Evolutionary conservation across 108 stramenopile genomes (phyloP), one percentile per base, ranked within the genome.

Genomic region (Aurantiochytrium sp.): DNA sequence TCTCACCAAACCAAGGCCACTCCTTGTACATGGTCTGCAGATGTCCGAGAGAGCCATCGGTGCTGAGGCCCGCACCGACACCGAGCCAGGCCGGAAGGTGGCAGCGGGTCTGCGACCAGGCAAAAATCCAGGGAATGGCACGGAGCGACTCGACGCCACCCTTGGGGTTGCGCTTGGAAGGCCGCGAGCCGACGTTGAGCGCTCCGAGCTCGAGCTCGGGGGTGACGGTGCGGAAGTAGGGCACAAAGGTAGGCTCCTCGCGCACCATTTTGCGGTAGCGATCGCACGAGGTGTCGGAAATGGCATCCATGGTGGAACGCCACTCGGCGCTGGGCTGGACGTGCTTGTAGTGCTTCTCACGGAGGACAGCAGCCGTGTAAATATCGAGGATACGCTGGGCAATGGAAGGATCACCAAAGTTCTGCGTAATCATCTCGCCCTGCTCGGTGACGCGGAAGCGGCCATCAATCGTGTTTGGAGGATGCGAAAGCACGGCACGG

Each of bases 391-490:
- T 97, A 44, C 95, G 92, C 87, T 98, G 97, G 19, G 97, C 96
- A 76, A 97, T 95, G 64, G 93, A 92, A 35, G 90, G 76, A n/a
- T 95, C 92, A 25, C 98, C 98, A 91, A 98, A 99, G 93, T 98
- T 99, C 90, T 98, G 97, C 29, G 95, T 95, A 88, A 99, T 98
- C 98, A 99, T 99, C 93, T 99, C 98, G 47, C 98, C 98, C 93
- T 99, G 98, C 90, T 99, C 98, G 10, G 98, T 99, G 43, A 99
- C 97, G 28, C 98, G 96, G 96, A 98, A 99, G 44, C 96, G 94
- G n/a, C 98, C 98, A 89, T 99, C 96, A 72, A 99, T 96, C 8
- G 98, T 99, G 73, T 96, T 93, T 12, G 97, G 97, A 23, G 98
- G 97, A 91, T 98, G 97, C 2, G 97, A 95, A 57, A 97, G 92